phyloP scores from a whole-genome alignment of 1,284 basidiomycete species.

The Trametes versicolor region DNA sequence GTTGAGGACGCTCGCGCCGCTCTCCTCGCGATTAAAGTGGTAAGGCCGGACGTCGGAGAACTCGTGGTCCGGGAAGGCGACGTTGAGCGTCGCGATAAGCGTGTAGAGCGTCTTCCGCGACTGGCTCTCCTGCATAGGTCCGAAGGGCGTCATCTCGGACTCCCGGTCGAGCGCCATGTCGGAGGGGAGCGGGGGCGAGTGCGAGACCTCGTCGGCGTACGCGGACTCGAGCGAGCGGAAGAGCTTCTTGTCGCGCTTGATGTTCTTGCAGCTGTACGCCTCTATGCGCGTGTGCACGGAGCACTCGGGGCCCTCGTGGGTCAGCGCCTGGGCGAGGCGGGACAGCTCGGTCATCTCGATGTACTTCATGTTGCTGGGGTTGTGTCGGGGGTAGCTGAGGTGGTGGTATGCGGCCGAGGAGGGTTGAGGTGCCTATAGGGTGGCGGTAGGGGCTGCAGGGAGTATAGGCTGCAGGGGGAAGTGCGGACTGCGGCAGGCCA shows the following conservation, averaged over 20 bases:
- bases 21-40: slow-evolving; percentile 90
- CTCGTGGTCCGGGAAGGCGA: slow-evolving; percentile 97
- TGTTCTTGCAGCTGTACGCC: slow-evolving; percentile 98
- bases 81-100: slow-evolving; percentile 96
- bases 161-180: slow-evolving; percentile 74
- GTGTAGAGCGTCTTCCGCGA: slow-evolving; percentile 92
- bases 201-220: slow-evolving; percentile 80
- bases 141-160: slow-evolving; percentile 81
- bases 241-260: slow-evolving; percentile 96
- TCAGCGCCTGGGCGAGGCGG: slow-evolving; percentile 84
- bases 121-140: slow-evolving; percentile 77
- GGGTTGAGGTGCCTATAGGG: slow-evolving; percentile 8
- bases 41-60: slow-evolving; percentile 93
- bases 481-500: slow-evolving; percentile 15
- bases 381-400: background rate
- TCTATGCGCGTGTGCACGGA: slow-evolving; percentile 94
- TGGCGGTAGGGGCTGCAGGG: background rate
- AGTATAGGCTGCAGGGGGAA: background rate
- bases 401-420: background rate
- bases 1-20: slow-evolving; percentile 80
- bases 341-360: slow-evolving; percentile 87
- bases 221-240: slow-evolving; percentile 92
- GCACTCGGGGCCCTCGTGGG: slow-evolving; percentile 89
- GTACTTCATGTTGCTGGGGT: slow-evolving; percentile 78
- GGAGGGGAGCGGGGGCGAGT: slow-evolving; percentile 75